Base-by-base conservation (phyloP, 108 stramenopile genomes). In the Skeletonema grethae region DNA sequence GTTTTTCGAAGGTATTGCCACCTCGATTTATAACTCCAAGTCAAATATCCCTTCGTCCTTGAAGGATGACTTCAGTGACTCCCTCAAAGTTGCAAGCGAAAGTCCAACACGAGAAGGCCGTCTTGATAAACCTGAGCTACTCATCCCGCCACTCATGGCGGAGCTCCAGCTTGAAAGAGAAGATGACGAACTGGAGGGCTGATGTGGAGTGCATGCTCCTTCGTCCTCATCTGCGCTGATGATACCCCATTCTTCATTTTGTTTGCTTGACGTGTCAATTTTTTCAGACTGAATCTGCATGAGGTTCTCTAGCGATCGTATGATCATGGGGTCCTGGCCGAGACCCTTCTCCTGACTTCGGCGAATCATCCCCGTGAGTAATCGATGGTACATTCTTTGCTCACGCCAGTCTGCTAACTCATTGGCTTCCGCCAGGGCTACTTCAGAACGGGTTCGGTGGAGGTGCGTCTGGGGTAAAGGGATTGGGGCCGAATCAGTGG, bases 281-380 rank as follows among this genome's bases (percentile, higher is more conserved):
- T n/a, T n/a, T n/a, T n/a, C n/a, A n/a, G 62, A 39, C 20, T 63
- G 31, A 25, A 7, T 63, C 62, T 39, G 62, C 12, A 63, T 43
- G 7, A 63, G 34, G 6, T 39, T 63, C 62, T 63, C 24, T 7
- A 36, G 20, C 12, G 62, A 63, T 13, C 34, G 18, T 9, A 25
- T 63, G 12, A 38, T 63, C 62, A 43, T 63, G 7, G 62, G 62
- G 22, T 63, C 13, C 20, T 39, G 22, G n/a, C 22, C 50, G 2
- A 53, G 22, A 5, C 62, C 62, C 13, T 38, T 38, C 35, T 63
- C 62, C 20, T 39, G 38, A 38, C 16, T 32, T 38, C 62, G 34
- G n/a, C 62, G 62, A 7, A 63, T 13, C 62, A 63, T 63, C 5
- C 62, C 62, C 5, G 62, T 63, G 36, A 63, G 38, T 6, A 63